Base-by-base conservation (phyloP, 108 stramenopile species). In the Fistulifera pelliculosa region DNA sequence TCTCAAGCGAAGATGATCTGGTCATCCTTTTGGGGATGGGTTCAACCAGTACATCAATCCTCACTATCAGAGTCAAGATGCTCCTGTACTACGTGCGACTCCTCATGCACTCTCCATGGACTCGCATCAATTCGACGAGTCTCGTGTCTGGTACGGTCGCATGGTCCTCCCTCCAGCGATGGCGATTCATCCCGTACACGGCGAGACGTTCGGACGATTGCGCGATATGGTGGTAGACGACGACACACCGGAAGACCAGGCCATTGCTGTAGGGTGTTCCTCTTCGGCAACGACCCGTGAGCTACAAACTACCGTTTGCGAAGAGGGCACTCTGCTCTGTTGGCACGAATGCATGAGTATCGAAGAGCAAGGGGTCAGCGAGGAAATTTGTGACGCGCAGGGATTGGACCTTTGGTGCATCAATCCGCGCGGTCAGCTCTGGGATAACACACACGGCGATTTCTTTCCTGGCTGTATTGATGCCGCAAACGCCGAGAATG, bases 11-110 rank as follows among this genome's bases (percentile, higher is more conserved):
- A 7, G 75, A 79, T 52, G 84, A 87, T 58, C 70, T 81, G 39
- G 68, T 92, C 22, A 68, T 85, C 25, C 70, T 92, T 77, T 42
- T 92, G 43, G 90, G 90, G 90, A 92, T 69, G 86, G 84, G 26
- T 78, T 88, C 14, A 81, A 87, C 50, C 83, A 85, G 66, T 71
- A 65, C 55, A 60, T 77, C 42, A 80, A 79, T 48, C 45, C 54
- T 19, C 43, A 54, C 23, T 53, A 71, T 27, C 54, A 54, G n/a
- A 15, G 38, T 38, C 21, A 54, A 4, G 6, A 41, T 40, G 51
- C 51, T 10, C 22, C 26, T 5, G 7, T 8, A 1, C 75, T 91
- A 1, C 76, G 77, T 27, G 84, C 84, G 16, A 56, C 76, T 28
- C 90, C 90, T 24, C 86, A 87, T 61, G 77, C 79, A 10, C 16